Base-by-base conservation (phyloP, 805 yeast genomes). In the Torulaspora microellipsoides region DNA sequence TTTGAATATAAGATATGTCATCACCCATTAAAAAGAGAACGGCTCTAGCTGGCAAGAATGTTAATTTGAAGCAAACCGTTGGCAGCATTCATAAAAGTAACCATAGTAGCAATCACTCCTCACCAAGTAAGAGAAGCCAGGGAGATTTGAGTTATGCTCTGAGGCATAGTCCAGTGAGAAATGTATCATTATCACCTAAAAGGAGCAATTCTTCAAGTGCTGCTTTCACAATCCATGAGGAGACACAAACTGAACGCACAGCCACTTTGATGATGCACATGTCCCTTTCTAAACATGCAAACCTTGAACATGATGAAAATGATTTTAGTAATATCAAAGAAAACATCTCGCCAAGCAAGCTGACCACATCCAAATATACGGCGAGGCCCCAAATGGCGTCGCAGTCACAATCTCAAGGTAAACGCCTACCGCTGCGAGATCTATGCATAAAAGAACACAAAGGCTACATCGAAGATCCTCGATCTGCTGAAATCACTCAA, bases 251-350 rank as follows among this genome's bases (percentile, higher is more conserved):
- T 8, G 51, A 53, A 20, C 47, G 61, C 29, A 43, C 46, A 5
- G 38, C 45, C 2, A 38, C 42, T 14, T 31, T 55, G 11, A 46
- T 50, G 34, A 35, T 43, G 27, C 57, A 55, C 31, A 51, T 38
- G 57, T 56, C 47, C 57, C 60, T 42, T 47, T 57, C 35, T 53
- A 62, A 35, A 44, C 23, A 17, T 8, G 27, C 33, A 7, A 49
- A 15, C 63, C 56, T 36, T 40, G 58, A 27, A 42, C 56, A 35
- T 51, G 64, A 40, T 54, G 68, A 38, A 53, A 53, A 51, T 15
- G 48, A 51, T 34, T 48, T 46, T 31, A 49, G 53, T 20, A 42
- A 46, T 23, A 42, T 50, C 27, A 47, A 48, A 36, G 54, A 49
- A 47, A 49, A 50, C 45, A 42, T 47, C 41, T 45, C 55, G 27